Base-by-base conservation (phyloP, 1,284 basidiomycete genomes). In the Puccinia polysora region DNA sequence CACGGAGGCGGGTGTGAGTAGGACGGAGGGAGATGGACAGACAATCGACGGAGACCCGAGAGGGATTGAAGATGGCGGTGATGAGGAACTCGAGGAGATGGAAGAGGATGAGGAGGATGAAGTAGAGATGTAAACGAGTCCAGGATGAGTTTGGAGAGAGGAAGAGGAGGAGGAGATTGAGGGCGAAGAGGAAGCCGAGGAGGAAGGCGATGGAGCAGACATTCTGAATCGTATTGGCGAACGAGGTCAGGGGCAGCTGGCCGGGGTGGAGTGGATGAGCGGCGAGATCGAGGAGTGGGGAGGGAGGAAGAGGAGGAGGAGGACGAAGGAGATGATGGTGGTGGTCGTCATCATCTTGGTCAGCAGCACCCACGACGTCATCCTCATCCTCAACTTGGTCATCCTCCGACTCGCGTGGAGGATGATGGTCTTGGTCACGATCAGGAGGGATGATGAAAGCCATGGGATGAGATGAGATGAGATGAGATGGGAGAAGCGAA, bases 21-120 rank as follows among this genome's bases (percentile, higher is more conserved):
- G 34, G 23, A 25, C 7, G 28, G 6, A 30, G 20, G 15, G 12
- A 32, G 25, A 25, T 12, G 2, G 8, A 56, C 67, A 20, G 18
- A 70, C 67, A 59, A 23, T 70, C 55, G 34, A 71, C 49, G 15
- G 69, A 55, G n/a, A 71, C 59, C 47, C 59, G 52, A 43, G 58
- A 45, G 50, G 58, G 69, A 40, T 71, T 71, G 34, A 59, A 71
- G 50, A 55, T 63, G 8, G 69, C 69, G 32, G 69, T 71, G n/a
- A 50, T 59, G 40, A 71, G 38, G 36, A 71, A 71, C 50, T 71
- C 69, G 36, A 63, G 28, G 23, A 71, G 40, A 63, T 71, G 69
- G 20, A 71, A 71, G 23, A 55, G 12, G 34, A 40, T 15, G 28
- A 71, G 49, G 4, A 34, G 12, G n/a, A 71, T 8, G 14, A 40